Evolutionary conservation across 2,329 filamentous ascomycete genomes (phyloP).

Genomic region (Beauveria pseudobassiana): DNA sequence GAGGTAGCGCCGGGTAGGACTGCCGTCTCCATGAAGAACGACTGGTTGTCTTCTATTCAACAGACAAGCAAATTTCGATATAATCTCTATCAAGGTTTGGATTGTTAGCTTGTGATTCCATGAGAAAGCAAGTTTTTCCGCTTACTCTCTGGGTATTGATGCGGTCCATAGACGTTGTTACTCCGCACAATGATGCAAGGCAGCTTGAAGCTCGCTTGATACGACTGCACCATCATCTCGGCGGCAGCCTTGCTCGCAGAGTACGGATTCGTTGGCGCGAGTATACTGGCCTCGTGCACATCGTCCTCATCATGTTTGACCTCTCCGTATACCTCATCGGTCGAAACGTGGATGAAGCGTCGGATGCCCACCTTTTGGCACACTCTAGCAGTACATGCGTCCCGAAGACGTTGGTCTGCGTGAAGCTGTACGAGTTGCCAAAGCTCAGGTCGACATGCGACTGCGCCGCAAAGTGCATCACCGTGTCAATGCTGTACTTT

Average conservation of each 20-base stretch:
- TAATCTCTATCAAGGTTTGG: constrained; percentile 55
- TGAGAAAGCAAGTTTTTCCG: neutral
- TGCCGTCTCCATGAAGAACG: constrained; percentile 69
- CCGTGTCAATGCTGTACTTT: constrained; percentile 65
- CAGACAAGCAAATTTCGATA: constrained; percentile 72
- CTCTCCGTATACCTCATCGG: constrained; percentile 81
- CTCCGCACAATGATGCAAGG: constrained; percentile 72
- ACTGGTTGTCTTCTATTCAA: constrained; percentile 59
- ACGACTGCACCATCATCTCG: constrained; percentile 83
- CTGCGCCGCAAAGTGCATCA: constrained; percentile 81
- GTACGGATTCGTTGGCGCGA: constrained; percentile 76
- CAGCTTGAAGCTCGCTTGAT: constrained; percentile 74
- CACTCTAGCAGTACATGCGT: constrained; percentile 78
- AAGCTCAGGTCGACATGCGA: constrained; percentile 79
- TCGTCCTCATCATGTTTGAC: constrained; percentile 66
- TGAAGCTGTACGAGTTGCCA: constrained; percentile 75
- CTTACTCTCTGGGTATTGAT: constrained; percentile 78
- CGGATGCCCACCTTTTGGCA: constrained; percentile 63
- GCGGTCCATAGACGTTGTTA: constrained; percentile 81
- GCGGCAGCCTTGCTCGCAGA: constrained; percentile 74
- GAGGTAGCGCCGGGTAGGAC: constrained; percentile 66
- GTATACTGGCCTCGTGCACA: constrained; percentile 62
- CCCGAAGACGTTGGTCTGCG: constrained; percentile 73
- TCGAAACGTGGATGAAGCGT: constrained; percentile 75
- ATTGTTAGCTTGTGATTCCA: neutral